Percentiles rank a stretch among this genome's conserved stretches.
Evolutionary conservation across 2,329 filamentous ascomycete genomes (phyloP).

Genomic region (Pseudogymnoascus sp.): DNA sequence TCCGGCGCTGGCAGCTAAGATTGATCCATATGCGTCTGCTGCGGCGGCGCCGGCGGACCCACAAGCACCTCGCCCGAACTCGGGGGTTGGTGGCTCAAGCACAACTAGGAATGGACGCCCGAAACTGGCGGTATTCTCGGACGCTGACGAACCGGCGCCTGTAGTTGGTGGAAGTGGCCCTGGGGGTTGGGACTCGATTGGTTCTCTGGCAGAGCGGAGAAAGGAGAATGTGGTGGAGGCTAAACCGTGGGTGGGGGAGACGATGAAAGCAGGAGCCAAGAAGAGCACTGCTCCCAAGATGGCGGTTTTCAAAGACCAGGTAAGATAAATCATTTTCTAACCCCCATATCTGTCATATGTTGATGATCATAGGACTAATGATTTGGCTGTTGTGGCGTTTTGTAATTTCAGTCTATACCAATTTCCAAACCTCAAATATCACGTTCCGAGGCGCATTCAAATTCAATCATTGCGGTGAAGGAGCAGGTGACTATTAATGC

Average conservation of each 20-base stretch:
- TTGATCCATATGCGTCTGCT: conserved; percentile 67
- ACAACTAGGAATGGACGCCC: conserved; percentile 60
- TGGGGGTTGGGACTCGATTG: conserved; percentile 88
- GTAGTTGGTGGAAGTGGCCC: conserved; percentile 45
- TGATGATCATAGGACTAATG: conserved; percentile 98
- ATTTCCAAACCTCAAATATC: conserved; percentile 44
- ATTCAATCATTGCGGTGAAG: conserved; percentile 57
- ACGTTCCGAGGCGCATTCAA: conserved; percentile 33
- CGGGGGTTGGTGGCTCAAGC: conserved; percentile 37
- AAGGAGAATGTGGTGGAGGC: conserved; percentile 88
- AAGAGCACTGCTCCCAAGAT: conserved; percentile 71
- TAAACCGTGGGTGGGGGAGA: conserved; percentile 88
- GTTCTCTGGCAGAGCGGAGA: conserved; percentile 75
- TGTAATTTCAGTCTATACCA: conserved; percentile 53
- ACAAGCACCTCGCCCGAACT: conserved; percentile 47
- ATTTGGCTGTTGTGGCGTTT: conserved; percentile 42
- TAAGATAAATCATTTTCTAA: conserved; percentile 48
- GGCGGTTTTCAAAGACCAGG: conserved; percentile 90
- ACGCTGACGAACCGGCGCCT: conserved; percentile 52
- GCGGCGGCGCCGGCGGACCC: conserved; percentile 49
- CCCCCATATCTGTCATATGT: conserved; percentile 48
- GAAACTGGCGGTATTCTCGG: conserved; percentile 88
- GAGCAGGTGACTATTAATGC: conserved; percentile 78
- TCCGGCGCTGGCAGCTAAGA: conserved; percentile 75
- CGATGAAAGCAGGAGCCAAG: conserved; percentile 77